Evolutionary conservation across 2,329 filamentous ascomycete species (phyloP).

Genomic region (Tympanopsis confertula): DNA sequence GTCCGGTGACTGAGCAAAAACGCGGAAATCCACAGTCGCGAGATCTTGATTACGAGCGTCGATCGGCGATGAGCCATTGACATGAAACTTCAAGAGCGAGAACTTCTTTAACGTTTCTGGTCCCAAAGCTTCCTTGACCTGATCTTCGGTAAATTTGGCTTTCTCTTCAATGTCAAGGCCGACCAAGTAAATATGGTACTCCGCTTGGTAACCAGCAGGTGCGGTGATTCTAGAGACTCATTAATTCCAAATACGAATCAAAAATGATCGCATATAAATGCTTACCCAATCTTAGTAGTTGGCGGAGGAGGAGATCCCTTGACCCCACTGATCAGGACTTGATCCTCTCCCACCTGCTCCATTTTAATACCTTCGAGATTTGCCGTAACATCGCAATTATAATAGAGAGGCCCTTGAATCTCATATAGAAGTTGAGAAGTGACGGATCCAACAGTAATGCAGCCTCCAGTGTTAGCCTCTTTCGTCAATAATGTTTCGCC

Average conservation of each 20-base stretch:
- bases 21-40: slow-evolving; percentile 8
- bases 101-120: slow-evolving; percentile 10
- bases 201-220: slow-evolving; percentile 22
- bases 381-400: slow-evolving; percentile 30
- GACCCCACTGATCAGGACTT: slow-evolving; percentile 21
- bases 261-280: no score
- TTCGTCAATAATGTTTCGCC: slow-evolving; percentile 7
- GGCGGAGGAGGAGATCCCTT: slow-evolving; percentile 22
- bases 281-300: slow-evolving; percentile 26
- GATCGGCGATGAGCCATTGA: slow-evolving; percentile 12
- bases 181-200: slow-evolving; percentile 12
- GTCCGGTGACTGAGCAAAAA: slow-evolving; percentile 19
- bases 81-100: slow-evolving; percentile 8
- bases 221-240: slow-evolving; percentile 24
- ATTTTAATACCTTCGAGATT: slow-evolving; percentile 26
- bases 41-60: slow-evolving; percentile 17
- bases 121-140: slow-evolving; percentile 17
- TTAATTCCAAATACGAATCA: no score
- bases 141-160: slow-evolving; percentile 11
- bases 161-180: slow-evolving; percentile 13
- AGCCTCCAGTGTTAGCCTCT: slow-evolving; percentile 16
- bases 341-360: slow-evolving; percentile 27
- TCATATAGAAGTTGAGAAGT: slow-evolving; percentile 30
- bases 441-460: slow-evolving; percentile 21
- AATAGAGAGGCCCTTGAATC: slow-evolving; percentile 28